phyloP scores from a whole-genome alignment of 441 rosid genomes.

The Biscutella laevigata region DNA sequence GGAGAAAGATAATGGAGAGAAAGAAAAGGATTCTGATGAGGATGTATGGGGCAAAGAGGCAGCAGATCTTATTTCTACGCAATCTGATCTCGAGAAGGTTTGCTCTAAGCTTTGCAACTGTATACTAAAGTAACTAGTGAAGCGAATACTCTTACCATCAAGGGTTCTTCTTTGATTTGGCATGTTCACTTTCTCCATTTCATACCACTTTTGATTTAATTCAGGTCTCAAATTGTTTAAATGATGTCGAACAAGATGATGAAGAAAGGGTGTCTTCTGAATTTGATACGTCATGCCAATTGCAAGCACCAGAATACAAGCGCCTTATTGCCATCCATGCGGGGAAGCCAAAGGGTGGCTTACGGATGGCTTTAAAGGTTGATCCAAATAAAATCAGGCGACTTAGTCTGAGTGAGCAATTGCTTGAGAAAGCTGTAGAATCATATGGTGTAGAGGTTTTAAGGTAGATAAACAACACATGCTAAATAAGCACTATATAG shows the following conservation, averaged over 20 bases:
- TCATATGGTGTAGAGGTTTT: conserved; percentile 39
- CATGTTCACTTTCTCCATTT: background rate
- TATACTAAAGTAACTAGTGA: background rate
- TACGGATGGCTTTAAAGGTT: conserved; percentile 36
- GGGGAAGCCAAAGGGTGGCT: conserved; percentile 46
- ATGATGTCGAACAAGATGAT: conserved; percentile 23
- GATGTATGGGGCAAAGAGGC: conserved; percentile 36
- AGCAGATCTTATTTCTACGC: conserved; percentile 24
- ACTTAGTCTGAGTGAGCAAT: conserved; percentile 57
- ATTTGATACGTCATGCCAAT: conserved; percentile 9
- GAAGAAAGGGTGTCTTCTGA: conserved; percentile 26
- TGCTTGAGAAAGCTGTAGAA: conserved; percentile 44
- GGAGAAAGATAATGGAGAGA: conserved; percentile 25
- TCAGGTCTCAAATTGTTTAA: conserved; percentile 37
- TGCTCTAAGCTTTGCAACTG: background rate
- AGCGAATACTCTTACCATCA: background rate
- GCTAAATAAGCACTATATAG: background rate
- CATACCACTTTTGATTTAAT: background rate
- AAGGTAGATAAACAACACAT: conserved; percentile 31
- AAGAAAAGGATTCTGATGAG: conserved; percentile 32
- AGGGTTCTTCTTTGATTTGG: background rate
- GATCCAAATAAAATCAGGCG: conserved; percentile 45
- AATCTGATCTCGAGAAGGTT: conserved; percentile 42
- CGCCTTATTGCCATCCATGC: conserved; percentile 48
- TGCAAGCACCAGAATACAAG: conserved; percentile 34